Evolutionary conservation across 306 rosid species (phyloP), one percentile per base, ranked within the genome.

Genomic region (Pterocarpus santalinus): DNA sequence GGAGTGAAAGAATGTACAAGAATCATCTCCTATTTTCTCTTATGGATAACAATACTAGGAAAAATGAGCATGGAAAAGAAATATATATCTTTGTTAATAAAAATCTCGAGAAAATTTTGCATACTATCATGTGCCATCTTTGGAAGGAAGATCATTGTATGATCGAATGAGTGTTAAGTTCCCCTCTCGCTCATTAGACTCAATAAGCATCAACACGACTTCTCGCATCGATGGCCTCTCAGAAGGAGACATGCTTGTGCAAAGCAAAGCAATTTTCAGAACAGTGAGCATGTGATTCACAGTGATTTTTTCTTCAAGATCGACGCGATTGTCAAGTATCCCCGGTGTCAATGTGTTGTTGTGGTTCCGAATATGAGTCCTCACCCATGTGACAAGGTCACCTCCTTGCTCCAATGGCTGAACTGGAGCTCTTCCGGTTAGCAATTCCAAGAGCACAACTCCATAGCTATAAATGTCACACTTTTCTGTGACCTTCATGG

Each of bases 401-500:
- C 99, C 97, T 62, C 99, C 99, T 75, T 92, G 87, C 64, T 94
- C 99, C 56, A 96, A 22, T 58, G 97, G 92, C 73, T 96, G 99
- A 64, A 96, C 99, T 0, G 99, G 98, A 35, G 99, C 77, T 82
- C 72, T 90, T 72, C 99, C 99, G 0, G 99, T 96, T 55, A 96
- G 81, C 88, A 96, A 77, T 84, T 96, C 98, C 86, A 96, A 80
- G 16, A 96, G 94, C 79, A 96, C 99, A 39, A 96, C 99, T 5
- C 99, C 99, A 13, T 90, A 96, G 77, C 99, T 96, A 33, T 96
- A 94, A 58, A 93, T 89, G 87, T 96, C 99, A 39, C 99, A 93
- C 81, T 96, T 96, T 79, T 96, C 99, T 15, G 97, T 90, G 28
- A 96, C 97, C 91, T 89, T 96, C 99, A 96, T 96, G 62, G 99